Evolutionary conservation across 78 protist genomes (phyloP), one percentile per base, ranked within the genome.

Genomic region (Speleostelium caveatum): DNA sequence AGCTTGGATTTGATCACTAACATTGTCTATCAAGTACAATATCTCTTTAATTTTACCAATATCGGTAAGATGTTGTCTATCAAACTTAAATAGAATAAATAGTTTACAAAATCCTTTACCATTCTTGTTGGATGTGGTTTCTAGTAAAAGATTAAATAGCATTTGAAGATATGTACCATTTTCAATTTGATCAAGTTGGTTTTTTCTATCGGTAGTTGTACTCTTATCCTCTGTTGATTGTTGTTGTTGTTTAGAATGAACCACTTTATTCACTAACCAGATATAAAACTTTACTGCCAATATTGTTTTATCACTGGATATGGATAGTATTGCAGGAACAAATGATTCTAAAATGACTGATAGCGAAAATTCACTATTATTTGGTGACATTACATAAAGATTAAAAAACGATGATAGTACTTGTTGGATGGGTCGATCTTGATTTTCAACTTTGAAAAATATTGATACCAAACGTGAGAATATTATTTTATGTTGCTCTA

Each of bases 351-450:
- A 14, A 6, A 45, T 6, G 10, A 45, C 10, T 45, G 10, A 45
- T 45, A 14, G 6, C 6, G 53, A 14, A 14, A 14, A 10, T 45
- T 45, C 53, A 45, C 10, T 14, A 10, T 45, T 10, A 6, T 45
- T 68, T 33, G 60, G 14, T 21, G 60, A 53, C 16, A 51, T 21
- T 5, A 53, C 78, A 12, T 51, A 72, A 30, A 72, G 17, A 72
- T 53, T 72, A 26, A 72, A 72, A n/a, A 72, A 72, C 8, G 66
- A 51, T 2, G 63, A 45, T 21, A 72, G n/a, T 32, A 72, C 22
- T 51, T 51, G 63, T 53, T 72, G 78, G 21, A 33, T 72, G 19
- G 78, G 60, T 51, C 51, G 45, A 30, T 36, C 78, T 26, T 72
- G 22, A 51, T 72, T 14, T 14, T 32, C n/a, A 3, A 14, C 28